Conservation (phyloP, 176 grass and related monocot species). For the Pontederia paniculata region DNA sequence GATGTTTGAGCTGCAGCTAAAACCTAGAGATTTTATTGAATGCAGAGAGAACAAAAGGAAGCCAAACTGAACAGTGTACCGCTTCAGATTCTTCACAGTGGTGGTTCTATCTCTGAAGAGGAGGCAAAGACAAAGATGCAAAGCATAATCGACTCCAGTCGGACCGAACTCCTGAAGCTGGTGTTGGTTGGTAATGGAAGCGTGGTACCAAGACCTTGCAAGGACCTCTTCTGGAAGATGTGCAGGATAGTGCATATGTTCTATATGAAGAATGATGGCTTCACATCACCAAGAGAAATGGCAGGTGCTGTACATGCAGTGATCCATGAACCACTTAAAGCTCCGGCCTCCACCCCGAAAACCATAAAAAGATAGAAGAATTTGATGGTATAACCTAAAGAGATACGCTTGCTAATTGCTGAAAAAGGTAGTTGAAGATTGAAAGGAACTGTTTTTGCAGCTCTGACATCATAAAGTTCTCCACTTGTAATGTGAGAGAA, state of each 20-base stretch:
- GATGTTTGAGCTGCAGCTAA: too few species aligned
- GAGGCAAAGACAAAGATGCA: constrained; percentile 17
- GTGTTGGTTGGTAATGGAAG: constrained; percentile 33
- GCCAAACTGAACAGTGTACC: constrained; percentile 54
- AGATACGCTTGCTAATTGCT: too few species aligned
- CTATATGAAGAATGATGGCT: constrained; percentile 64
- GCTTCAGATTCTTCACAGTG: constrained; percentile 27
- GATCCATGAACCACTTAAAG: constrained; percentile 31
- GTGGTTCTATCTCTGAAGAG: constrained; percentile 32
- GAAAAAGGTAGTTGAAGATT: too few species aligned
- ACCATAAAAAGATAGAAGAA: too few species aligned
- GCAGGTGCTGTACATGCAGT: constrained; percentile 47
- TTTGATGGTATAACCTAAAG: too few species aligned
- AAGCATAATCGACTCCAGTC: constrained; percentile 12
- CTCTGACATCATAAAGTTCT: too few species aligned
- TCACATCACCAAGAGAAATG: constrained; percentile 66
- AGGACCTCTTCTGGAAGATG: constrained; percentile 86
- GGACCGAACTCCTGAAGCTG: constrained; percentile 44
- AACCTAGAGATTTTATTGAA: too few species aligned
- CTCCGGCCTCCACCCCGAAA: neutral
- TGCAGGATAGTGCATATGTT: constrained; percentile 59
- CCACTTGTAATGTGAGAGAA: too few species aligned
- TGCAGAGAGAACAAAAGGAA: constrained; percentile 46
- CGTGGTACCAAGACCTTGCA: constrained; percentile 53
- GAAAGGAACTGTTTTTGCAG: too few species aligned